phyloP scores from a whole-genome alignment of 495 filamentous ascomycete genomes.

The Emericellopsis terricola region DNA sequence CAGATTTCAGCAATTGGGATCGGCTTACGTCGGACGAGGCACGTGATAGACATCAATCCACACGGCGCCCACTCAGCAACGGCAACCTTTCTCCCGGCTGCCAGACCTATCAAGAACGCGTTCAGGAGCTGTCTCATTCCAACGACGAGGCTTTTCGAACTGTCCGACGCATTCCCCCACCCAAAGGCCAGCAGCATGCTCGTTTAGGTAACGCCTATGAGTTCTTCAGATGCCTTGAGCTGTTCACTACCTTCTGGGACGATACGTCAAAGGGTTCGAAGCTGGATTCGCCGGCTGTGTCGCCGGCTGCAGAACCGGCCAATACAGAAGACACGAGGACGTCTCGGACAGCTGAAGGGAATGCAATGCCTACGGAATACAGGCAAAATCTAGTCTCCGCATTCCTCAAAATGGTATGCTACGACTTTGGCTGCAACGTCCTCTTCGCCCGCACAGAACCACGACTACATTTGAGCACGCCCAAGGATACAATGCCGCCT shows the following conservation, averaged over 20 bases:
- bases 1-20: conserved; percentile 26
- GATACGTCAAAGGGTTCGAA: conserved; percentile 24
- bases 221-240: conserved; percentile 36
- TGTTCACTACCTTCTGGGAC: conserved; percentile 31
- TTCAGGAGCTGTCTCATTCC: conserved; percentile 27
- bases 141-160: conserved; percentile 34
- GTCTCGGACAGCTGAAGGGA: conserved; percentile 2
- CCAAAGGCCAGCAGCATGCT: conserved; percentile 23
- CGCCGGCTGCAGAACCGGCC: conserved; percentile 12
- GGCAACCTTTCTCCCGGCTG: conserved; percentile 29
- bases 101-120: conserved; percentile 30
- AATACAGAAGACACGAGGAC: not conserved
- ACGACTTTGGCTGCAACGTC: conserved; percentile 64
- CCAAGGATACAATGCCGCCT: conserved; percentile 18
- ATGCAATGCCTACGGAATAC: conserved; percentile 50
- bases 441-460: conserved; percentile 42
- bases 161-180: conserved; percentile 28
- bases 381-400: conserved; percentile 50
- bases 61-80: conserved; percentile 22
- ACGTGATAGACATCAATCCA: conserved; percentile 21
- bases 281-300: conserved; percentile 3
- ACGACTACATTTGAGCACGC: conserved; percentile 35
- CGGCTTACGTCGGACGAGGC: conserved; percentile 23
- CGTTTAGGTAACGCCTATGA: conserved; percentile 38
- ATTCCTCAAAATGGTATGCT: conserved; percentile 63